Conservation (phyloP, 179 eudicot species). For the Actinidia polygama region DNA sequence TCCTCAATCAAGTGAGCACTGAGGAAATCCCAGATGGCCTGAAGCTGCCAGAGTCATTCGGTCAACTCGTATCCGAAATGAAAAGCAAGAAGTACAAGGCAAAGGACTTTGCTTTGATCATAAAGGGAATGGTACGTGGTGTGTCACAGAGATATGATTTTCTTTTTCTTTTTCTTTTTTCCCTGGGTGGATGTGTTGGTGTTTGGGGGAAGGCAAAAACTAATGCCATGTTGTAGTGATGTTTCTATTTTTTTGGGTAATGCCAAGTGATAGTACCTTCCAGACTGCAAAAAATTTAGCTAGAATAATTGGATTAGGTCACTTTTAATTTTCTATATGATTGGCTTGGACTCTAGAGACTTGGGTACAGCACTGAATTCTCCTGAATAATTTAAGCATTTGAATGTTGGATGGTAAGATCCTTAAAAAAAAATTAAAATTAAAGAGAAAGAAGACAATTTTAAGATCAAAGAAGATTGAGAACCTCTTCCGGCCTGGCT, state of each 20-base stretch:
- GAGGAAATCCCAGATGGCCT: slow-evolving; percentile 71
- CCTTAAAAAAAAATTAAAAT: too few relatives aligned
- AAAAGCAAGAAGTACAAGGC: slow-evolving; percentile 73
- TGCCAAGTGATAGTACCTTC: too few relatives aligned
- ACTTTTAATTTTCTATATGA: too few relatives aligned
- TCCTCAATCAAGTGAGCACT: slow-evolving; percentile 79
- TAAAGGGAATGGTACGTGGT: slow-evolving; percentile 85
- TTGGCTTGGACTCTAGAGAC: too few relatives aligned
- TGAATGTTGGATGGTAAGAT: too few relatives aligned
- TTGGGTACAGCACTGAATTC: too few relatives aligned
- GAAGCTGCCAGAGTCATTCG: slow-evolving; percentile 81
- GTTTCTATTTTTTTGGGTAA: neutral
- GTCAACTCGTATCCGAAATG: slow-evolving; percentile 86
- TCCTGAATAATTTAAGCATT: too few relatives aligned
- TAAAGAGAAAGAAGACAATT: too few relatives aligned
- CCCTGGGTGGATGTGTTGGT: neutral
- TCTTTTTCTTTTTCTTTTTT: neutral
- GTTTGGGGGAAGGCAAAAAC: neutral
- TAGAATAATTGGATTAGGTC: too few relatives aligned
- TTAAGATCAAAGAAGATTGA: too few relatives aligned
- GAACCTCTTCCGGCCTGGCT: too few relatives aligned
- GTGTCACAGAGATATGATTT: neutral
- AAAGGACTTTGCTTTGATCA: slow-evolving; percentile 79
- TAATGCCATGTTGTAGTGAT: neutral
- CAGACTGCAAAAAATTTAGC: too few relatives aligned